phyloP scores from a whole-genome alignment of 1,139 yeast genomes.

The Debaryomycetaceae sp. region DNA sequence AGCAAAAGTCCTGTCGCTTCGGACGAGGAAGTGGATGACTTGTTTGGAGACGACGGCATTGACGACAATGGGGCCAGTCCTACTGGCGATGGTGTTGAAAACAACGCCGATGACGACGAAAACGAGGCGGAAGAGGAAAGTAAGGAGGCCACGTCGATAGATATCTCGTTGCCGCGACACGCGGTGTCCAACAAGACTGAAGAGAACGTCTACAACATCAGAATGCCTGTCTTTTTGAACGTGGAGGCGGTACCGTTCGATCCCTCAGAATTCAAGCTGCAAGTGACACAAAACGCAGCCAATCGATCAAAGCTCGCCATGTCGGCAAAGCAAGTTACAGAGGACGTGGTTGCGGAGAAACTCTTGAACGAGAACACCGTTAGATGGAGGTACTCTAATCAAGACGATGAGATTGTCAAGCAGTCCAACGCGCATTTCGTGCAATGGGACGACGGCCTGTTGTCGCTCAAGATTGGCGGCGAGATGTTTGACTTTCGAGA shows the following conservation, averaged over 20 bases:
- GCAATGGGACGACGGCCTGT: constrained; percentile 91
- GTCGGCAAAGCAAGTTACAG: constrained; percentile 34
- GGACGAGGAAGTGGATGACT: constrained; percentile 35
- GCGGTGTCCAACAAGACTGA: constrained; percentile 46
- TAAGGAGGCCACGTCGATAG: constrained; percentile 45
- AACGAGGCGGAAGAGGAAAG: constrained; percentile 29
- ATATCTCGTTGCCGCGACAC: constrained; percentile 72
- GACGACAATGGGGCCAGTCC: constrained; percentile 14
- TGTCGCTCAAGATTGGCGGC: constrained; percentile 79
- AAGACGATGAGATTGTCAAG: constrained; percentile 60
- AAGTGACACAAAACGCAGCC: constrained; percentile 45
- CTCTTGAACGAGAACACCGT: constrained; percentile 76
- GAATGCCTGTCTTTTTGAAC: constrained; percentile 76
- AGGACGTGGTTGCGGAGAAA: constrained; percentile 45
- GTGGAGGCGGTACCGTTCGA: constrained; percentile 89
- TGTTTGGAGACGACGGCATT: constrained; percentile 46
- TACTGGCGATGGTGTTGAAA: constrained; percentile 12
- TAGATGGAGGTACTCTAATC: constrained; percentile 87
- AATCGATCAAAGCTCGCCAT: constrained; percentile 31
- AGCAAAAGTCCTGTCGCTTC: constrained; percentile 10
- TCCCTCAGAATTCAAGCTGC: constrained; percentile 60
- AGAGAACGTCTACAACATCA: constrained; percentile 50
- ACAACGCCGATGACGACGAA: constrained; percentile 19
- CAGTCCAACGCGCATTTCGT: constrained; percentile 88
- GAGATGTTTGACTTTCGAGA: constrained; percentile 80